Evolutionary conservation across 208 protist genomes (phyloP).

Genomic region (Leishmania tropica): DNA sequence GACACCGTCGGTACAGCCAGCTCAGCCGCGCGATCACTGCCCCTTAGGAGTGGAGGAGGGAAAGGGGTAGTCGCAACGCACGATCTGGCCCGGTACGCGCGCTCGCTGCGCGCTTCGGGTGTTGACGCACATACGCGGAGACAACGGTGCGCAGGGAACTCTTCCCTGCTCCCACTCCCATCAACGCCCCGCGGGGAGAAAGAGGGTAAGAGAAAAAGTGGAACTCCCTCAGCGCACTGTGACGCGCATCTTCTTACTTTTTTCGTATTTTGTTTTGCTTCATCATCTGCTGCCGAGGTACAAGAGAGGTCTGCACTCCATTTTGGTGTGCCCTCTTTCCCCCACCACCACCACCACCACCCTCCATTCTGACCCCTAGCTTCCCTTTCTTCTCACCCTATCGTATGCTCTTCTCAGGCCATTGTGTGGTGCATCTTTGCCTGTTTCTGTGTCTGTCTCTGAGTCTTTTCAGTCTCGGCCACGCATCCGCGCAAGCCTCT

Average conservation of each 20-base stretch:
- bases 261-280: neutral
- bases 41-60: neutral
- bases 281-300: neutral
- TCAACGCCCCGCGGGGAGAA: neutral
- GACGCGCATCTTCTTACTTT: neutral
- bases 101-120: neutral
- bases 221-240: neutral
- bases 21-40: neutral
- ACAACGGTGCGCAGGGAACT: neutral
- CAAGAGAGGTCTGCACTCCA: neutral
- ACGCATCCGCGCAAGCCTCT: neutral
- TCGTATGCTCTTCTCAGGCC: neutral
- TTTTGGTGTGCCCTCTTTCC: neutral
- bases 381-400: neutral
- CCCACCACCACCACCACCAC: neutral
- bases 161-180: neutral
- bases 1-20: neutral
- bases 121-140: neutral
- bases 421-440: neutral
- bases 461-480: neutral
- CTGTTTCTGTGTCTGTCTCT: neutral
- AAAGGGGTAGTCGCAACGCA: neutral
- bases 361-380: neutral
- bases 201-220: neutral
- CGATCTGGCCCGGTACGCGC: neutral